Base-by-base conservation (phyloP, 2,329 filamentous ascomycete species). In the Zymoseptoria tritici region DNA sequence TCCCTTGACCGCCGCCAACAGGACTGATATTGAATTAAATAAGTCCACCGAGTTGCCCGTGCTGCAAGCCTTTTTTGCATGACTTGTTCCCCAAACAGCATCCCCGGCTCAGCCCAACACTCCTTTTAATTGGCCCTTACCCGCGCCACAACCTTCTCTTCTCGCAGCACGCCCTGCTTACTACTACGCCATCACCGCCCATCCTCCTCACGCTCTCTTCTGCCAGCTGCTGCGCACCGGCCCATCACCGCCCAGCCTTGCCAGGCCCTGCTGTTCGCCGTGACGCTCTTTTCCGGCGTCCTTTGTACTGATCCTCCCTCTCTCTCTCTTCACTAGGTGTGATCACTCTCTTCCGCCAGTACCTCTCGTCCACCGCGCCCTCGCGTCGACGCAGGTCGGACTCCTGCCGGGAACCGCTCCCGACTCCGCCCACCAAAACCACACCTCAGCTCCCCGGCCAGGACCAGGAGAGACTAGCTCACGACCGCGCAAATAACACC, bases 381-480 rank as follows among this genome's bases (percentile, higher is more conserved):
- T 42, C 16, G 24, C 50, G 36, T 42, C 50, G 22, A 31, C 56
- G 19, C 51, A n/a, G 16, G 16, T 46, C 36, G 36, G 36, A 49
- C 49, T 21, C 16, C 50, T 49, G 22, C 51, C 52, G 9, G 36
- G 13, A 46, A 46, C 51, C 29, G 29, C 51, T 21, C 24, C 8
- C 21, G 49, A 52, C 49, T 24, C 9, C 36, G 36, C 36, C 16
- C 16, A 4, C 5, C 36, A 26, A 56, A 31, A 51, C 55, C 36
- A 49, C 50, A 56, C 20, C 55, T 49, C 54, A 56, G 26, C 55
- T 49, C 54, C 42, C 54, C 54, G 36, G 36, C 36, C 36, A 16
- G 16, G 36, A 46, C 36, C 36, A 16, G 36, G 13, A 46, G 36
- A 46, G 36, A 46, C 36, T n/a, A 55, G 29, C 53, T 16, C 53